These are phyloP conservation scores for Boletus vinaceobasis DNA, from an alignment of 768 basidiomycete species.

Conservation along the genomic window DNA sequence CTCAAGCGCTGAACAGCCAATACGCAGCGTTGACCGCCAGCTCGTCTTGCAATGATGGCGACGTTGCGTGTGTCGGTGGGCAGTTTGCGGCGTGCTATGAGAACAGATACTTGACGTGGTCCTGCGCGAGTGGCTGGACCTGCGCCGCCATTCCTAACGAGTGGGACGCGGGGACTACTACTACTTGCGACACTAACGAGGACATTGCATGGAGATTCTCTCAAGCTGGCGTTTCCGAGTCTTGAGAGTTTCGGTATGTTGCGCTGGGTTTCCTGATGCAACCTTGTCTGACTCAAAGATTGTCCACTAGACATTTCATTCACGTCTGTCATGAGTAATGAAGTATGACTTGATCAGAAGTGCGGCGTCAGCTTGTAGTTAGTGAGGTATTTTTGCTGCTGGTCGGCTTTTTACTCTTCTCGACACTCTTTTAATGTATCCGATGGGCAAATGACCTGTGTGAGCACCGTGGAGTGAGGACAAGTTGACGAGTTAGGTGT, in stretches of 20 bases:
- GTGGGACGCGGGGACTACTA: conserved; percentile 13
- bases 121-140: conserved; percentile 11
- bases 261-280: background rate
- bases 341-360: conserved; percentile 2
- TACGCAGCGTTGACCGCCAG: conserved; percentile 11
- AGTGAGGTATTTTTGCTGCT: conserved; percentile 10
- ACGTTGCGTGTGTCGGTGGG: conserved; percentile 19
- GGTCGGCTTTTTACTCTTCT: conserved; percentile 3
- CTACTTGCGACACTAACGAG: conserved; percentile 16
- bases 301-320: background rate
- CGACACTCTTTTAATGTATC: conserved; percentile 11
- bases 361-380: conserved; percentile 8
- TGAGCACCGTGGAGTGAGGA: background rate
- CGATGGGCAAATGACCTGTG: background rate
- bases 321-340: background rate
- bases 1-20: conserved; percentile 24
- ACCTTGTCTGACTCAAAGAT: background rate
- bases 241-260: conserved; percentile 6
- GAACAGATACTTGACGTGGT: conserved; percentile 9
- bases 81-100: conserved; percentile 16
- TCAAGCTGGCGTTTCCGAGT: conserved; percentile 18
- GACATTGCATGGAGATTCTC: conserved; percentile 19
- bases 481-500: too few species aligned
- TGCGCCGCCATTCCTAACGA: conserved; percentile 27
- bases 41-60: conserved; percentile 18